Evolutionary conservation across 495 filamentous ascomycete genomes (phyloP).

Genomic region (Lindgomyces ingoldianus): DNA sequence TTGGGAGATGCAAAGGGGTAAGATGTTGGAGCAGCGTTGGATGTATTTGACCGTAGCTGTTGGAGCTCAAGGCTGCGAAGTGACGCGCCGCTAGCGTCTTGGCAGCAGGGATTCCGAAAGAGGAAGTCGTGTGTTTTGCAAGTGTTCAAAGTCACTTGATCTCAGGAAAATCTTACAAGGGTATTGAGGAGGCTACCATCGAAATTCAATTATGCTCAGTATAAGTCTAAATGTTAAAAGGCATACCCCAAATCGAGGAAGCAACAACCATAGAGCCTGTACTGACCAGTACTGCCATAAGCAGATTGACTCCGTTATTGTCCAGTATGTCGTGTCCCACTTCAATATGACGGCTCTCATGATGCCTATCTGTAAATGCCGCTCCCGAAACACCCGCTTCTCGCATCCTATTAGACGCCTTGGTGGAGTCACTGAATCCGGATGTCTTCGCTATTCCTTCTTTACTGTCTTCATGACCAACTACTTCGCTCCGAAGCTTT

Average conservation of each 20-base stretch:
- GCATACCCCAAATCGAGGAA: slow-evolving; percentile 31
- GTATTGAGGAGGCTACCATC: not conserved
- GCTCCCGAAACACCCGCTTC: slow-evolving; percentile 40
- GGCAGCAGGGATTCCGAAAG: not conserved
- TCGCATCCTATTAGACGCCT: slow-evolving; percentile 38
- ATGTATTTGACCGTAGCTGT: slow-evolving; percentile 14
- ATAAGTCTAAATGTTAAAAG: slow-evolving; percentile 25
- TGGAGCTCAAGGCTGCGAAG: slow-evolving; percentile 23
- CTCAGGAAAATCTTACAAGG: not conserved
- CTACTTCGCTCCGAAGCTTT: slow-evolving; percentile 23
- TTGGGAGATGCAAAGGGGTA: not conserved
- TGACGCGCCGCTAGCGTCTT: slow-evolving; percentile 29
- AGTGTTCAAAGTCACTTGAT: not conserved
- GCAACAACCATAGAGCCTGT: slow-evolving; percentile 66
- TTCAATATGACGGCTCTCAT: slow-evolving; percentile 70
- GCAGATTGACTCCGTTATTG: slow-evolving; percentile 90
- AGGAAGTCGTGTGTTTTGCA: not conserved
- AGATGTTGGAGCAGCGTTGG: not conserved
- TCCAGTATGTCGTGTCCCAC: slow-evolving; percentile 76
- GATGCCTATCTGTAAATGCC: slow-evolving; percentile 39
- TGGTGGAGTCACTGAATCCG: slow-evolving; percentile 5
- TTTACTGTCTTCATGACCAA: slow-evolving; percentile 19
- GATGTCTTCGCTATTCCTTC: slow-evolving; percentile 31
- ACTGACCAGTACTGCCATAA: slow-evolving; percentile 85
- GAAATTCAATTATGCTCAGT: not conserved